These are phyloP conservation scores for Gryganskiella cystojenkinii DNA, from an alignment of 192 early-diverging fungal species.

Conservation along the genomic window DNA sequence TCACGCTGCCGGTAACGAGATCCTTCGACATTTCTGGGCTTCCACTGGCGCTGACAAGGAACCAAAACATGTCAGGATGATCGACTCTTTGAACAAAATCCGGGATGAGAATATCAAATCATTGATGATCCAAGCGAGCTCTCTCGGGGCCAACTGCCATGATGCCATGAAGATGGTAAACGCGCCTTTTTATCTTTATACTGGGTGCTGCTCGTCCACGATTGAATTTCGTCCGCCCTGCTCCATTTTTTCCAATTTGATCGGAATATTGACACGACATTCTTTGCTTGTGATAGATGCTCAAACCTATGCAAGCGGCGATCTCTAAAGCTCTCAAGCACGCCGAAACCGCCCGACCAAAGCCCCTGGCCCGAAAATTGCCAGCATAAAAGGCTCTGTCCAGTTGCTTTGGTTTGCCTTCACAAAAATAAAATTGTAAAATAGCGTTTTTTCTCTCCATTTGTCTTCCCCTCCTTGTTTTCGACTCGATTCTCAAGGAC, in stretches of 20 bases:
- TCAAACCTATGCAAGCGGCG: conserved; percentile 51
- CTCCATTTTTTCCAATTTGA: no score
- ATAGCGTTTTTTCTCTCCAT: neutral
- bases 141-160: conserved; percentile 33
- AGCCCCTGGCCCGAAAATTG: conserved; percentile 4
- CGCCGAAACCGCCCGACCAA: conserved; percentile 39
- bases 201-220: no score
- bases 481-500: no score
- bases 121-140: conserved; percentile 49
- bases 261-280: no score
- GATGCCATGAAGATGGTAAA: conserved; percentile 44
- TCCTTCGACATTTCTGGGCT: conserved; percentile 67
- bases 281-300: conserved; percentile 32
- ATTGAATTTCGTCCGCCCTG: no score
- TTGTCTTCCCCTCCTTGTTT: no score
- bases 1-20: conserved; percentile 64
- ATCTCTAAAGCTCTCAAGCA: conserved; percentile 59
- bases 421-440: neutral
- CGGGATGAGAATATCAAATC: conserved; percentile 54
- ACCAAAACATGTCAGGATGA: conserved; percentile 61
- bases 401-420: no score
- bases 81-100: conserved; percentile 56
- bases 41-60: conserved; percentile 56
- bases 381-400: neutral
- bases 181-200: no score